phyloP scores from a whole-genome alignment of 2,329 filamentous ascomycete species.

The Uncinocarpus reesii region DNA sequence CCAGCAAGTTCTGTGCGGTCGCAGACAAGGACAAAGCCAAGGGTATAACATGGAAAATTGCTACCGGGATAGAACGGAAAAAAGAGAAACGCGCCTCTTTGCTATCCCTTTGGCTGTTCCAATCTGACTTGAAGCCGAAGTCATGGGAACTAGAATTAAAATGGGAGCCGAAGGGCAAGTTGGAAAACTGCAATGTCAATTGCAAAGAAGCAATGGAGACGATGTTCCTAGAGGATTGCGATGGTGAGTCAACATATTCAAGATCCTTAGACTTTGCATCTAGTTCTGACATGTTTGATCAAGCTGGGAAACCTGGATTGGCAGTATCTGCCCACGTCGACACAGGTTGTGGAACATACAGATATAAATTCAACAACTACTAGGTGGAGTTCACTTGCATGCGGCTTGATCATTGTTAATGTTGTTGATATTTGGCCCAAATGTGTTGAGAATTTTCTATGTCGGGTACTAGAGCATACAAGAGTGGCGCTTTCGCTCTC shows the following conservation, averaged over 20 bases:
- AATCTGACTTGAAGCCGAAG: not conserved
- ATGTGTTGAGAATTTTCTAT: too few species aligned
- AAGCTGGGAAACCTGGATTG: not conserved
- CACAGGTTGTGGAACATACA: slow-evolving; percentile 5
- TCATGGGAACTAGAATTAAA: not conserved
- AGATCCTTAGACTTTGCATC: not conserved
- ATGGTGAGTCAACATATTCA: slow-evolving; percentile 1
- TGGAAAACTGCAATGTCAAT: slow-evolving; percentile 2
- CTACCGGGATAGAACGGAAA: not conserved
- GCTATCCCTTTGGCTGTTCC: not conserved
- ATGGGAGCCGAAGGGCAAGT: slow-evolving; percentile 1
- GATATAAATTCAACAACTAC: not conserved
- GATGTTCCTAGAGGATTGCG: not conserved
- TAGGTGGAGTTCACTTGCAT: not conserved
- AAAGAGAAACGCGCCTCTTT: slow-evolving; percentile 2
- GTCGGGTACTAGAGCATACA: too few species aligned
- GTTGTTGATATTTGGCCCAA: too few species aligned
- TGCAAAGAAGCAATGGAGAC: slow-evolving; percentile 1
- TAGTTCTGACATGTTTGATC: not conserved
- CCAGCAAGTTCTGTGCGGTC: slow-evolving; percentile 1
- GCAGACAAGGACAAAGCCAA: slow-evolving; percentile 2
- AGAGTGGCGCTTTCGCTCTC: too few species aligned
- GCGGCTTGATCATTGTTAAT: too few species aligned
- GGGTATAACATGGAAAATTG: not conserved
- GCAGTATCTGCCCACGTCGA: slow-evolving; percentile 1